Conservation (phyloP, 495 filamentous ascomycete species). For the Thozetella sp. region DNA sequence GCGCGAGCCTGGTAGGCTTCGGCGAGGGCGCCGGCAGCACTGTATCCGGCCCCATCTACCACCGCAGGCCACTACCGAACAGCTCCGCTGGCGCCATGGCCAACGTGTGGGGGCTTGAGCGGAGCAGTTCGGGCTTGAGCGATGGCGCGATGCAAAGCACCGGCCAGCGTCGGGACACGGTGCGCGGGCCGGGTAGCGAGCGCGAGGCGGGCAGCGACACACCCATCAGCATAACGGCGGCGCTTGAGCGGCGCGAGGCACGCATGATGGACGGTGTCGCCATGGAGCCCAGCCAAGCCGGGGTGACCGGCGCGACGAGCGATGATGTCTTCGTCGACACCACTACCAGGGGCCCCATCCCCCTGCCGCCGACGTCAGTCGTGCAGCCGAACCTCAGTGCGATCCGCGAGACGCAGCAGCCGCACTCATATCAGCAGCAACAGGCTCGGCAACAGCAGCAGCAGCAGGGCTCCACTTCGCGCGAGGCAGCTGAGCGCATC, state of each 20-base stretch:
- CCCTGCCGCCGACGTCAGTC: constrained; percentile 23
- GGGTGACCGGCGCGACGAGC: constrained; percentile 15
- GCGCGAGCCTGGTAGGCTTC: constrained; percentile 76
- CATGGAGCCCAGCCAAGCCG: constrained; percentile 21
- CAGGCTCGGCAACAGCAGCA: constrained; percentile 7
- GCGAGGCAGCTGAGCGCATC: constrained; percentile 55
- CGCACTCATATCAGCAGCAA: constrained; percentile 16
- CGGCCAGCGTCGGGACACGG: constrained; percentile 2
- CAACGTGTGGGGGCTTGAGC: constrained; percentile 33
- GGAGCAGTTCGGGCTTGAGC: constrained; percentile 43
- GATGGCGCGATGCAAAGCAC: constrained; percentile 22
- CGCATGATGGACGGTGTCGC: constrained; percentile 47
- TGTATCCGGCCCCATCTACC: constrained; percentile 70
- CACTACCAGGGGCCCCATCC: constrained; percentile 38
- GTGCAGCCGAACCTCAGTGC: constrained; percentile 29
- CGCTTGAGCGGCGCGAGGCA: constrained; percentile 41
- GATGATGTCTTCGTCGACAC: constrained; percentile 46
- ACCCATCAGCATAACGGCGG: constrained; percentile 36
- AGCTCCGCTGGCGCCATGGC: constrained; percentile 21
- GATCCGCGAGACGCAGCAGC: constrained; percentile 33
- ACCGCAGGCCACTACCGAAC: constrained; percentile 36
- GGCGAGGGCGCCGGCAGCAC: constrained; percentile 86
- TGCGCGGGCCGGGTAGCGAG: not conserved
- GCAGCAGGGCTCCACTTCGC: constrained; percentile 20
- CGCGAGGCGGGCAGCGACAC: constrained; percentile 28